Evolutionary conservation across 768 basidiomycete genomes (phyloP).

Genomic region (Phylloporus sp.): DNA sequence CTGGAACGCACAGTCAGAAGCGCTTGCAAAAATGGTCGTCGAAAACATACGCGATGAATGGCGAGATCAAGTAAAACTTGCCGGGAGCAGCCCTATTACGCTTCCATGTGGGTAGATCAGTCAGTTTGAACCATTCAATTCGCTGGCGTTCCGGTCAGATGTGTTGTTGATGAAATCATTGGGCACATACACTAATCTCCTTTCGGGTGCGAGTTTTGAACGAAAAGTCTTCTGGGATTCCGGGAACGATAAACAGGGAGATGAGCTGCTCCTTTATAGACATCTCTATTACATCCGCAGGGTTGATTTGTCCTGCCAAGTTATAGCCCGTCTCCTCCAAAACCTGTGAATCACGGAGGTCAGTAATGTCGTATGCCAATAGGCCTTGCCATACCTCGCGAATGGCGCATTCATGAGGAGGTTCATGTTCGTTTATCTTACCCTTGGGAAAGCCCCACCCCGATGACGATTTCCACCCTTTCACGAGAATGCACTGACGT

Average conservation of each 20-base stretch:
- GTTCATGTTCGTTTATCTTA: slow-evolving; percentile 97
- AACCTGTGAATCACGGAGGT: slow-evolving; percentile 52
- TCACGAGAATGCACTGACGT: slow-evolving; percentile 86
- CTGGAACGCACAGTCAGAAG: slow-evolving; percentile 13
- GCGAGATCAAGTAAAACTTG: slow-evolving; percentile 92
- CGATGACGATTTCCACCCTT: slow-evolving; percentile 95
- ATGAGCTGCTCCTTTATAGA: slow-evolving; percentile 88
- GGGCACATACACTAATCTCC: slow-evolving; percentile 86
- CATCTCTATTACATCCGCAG: slow-evolving; percentile 71
- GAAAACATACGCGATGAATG: slow-evolving; percentile 74
- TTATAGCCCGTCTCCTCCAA: slow-evolving; percentile 97
- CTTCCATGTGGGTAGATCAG: slow-evolving; percentile 92
- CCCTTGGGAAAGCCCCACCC: slow-evolving; percentile 99
- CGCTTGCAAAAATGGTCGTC: not conserved
- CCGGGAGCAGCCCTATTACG: slow-evolving; percentile 61
- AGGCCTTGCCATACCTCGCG: slow-evolving; percentile 64
- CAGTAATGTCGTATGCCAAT: not conserved
- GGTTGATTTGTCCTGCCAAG: slow-evolving; percentile 59
- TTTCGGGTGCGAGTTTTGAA: slow-evolving; percentile 95
- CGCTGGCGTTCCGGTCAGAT: slow-evolving; percentile 49
- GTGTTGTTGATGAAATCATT: not conserved
- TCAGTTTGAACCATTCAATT: slow-evolving; percentile 92
- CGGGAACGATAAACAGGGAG: slow-evolving; percentile 84
- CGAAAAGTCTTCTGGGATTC: slow-evolving; percentile 78
- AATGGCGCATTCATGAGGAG: slow-evolving; percentile 75